Conservation (phyloP, 768 basidiomycete genomes). For the Mycena rosella region DNA sequence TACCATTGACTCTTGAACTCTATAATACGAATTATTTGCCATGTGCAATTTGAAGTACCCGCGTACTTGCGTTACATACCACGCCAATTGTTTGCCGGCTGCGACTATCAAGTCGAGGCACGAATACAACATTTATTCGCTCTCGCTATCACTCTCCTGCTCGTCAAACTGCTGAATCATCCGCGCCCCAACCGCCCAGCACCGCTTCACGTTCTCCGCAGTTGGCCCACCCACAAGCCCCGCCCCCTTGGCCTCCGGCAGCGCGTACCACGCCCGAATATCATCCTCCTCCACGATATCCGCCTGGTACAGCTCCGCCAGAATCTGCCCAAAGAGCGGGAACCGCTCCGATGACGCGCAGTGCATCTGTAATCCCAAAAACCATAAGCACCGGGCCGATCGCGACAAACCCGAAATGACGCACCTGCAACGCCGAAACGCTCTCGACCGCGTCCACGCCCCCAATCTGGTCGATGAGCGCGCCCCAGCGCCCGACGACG, state of each 20-base stretch:
- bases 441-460: constrained; percentile 88
- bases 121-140: constrained; percentile 1
- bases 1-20: background rate
- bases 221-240: constrained; percentile 54
- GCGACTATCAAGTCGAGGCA: no score
- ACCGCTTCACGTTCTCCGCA: constrained; percentile 71
- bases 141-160: constrained; percentile 65
- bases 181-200: constrained; percentile 76
- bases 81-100: no score
- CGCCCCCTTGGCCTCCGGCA: constrained; percentile 66
- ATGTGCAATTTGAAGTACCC: no score
- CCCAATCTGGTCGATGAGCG: constrained; percentile 83
- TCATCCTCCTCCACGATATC: constrained; percentile 94
- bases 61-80: no score
- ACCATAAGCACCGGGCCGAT: no score
- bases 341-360: constrained; percentile 74
- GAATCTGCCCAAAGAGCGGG: constrained; percentile 85
- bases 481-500: constrained; percentile 85
- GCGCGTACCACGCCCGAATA: constrained; percentile 87
- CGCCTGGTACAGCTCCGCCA: constrained; percentile 89
- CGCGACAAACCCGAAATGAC: background rate
- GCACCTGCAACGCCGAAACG: constrained; percentile 81
- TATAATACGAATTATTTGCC: background rate
- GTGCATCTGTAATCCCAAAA: constrained; percentile 59
- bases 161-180: constrained; percentile 89